phyloP scores from a whole-genome alignment of 1,139 yeast species.

The Protomyces arabidopsidicola region DNA sequence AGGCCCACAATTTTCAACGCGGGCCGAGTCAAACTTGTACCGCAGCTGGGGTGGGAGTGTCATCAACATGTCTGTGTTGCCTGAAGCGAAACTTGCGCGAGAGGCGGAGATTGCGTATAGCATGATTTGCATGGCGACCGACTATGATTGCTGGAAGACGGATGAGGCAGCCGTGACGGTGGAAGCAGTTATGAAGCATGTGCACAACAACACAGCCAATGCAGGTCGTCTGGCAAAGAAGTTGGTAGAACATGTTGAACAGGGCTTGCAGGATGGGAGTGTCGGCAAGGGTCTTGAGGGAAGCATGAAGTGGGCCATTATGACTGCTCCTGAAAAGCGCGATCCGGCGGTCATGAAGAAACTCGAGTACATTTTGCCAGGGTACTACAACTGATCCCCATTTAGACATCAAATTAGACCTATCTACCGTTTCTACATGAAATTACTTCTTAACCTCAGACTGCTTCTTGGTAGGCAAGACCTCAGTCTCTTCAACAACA shows the following conservation, averaged over 20 bases:
- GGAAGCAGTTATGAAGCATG: slow-evolving; percentile 87
- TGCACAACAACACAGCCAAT: slow-evolving; percentile 78
- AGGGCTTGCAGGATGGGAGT: slow-evolving; percentile 46
- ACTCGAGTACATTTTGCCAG: slow-evolving; percentile 87
- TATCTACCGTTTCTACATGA: background rate
- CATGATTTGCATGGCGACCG: slow-evolving; percentile 98
- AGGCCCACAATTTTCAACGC: slow-evolving; percentile 95
- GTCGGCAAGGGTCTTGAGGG: slow-evolving; percentile 48
- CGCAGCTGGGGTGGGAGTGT: slow-evolving; percentile 89
- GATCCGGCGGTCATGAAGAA: slow-evolving; percentile 68
- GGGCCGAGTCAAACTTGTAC: slow-evolving; percentile 92
- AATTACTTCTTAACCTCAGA: too few relatives aligned
- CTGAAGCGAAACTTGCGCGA: slow-evolving; percentile 92
- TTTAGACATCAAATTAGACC: too few relatives aligned
- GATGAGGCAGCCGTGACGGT: slow-evolving; percentile 94
- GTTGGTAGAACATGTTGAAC: slow-evolving; percentile 63
- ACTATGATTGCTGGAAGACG: slow-evolving; percentile 97
- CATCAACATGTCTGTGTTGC: slow-evolving; percentile 90
- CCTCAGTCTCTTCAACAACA: slow-evolving; percentile 6
- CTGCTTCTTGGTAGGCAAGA: slow-evolving; percentile 1
- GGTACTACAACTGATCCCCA: slow-evolving; percentile 48
- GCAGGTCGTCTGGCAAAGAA: slow-evolving; percentile 56
- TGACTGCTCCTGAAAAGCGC: slow-evolving; percentile 73
- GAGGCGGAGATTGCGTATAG: slow-evolving; percentile 96
- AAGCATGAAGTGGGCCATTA: slow-evolving; percentile 72